These are phyloP conservation scores for Penstemon newberryi DNA, from an alignment of 257 asterid species.

Conservation along the genomic window DNA sequence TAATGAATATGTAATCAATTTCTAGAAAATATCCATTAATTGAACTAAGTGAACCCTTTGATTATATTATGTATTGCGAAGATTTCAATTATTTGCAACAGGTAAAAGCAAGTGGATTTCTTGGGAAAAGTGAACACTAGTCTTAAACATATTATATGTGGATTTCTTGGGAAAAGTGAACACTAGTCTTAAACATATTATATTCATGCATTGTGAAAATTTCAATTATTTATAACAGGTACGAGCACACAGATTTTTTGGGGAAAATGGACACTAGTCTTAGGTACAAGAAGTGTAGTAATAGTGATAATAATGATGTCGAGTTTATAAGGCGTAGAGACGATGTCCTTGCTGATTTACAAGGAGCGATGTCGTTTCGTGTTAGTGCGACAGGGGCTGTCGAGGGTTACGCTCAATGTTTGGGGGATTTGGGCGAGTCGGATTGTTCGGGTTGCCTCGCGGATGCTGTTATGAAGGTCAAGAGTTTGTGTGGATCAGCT, in stretches of 20 bases:
- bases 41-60: no score
- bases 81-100: no score
- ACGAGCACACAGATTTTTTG: slow-evolving; percentile 55
- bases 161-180: no score
- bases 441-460: slow-evolving; percentile 42
- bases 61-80: no score
- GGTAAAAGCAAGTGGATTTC: no score
- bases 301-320: slow-evolving; percentile 32
- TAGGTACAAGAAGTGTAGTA: slow-evolving; percentile 57
- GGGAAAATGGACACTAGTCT: slow-evolving; percentile 48
- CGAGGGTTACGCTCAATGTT: slow-evolving; percentile 56
- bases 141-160: no score
- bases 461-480: slow-evolving; percentile 42
- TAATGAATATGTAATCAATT: no score
- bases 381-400: slow-evolving; percentile 45
- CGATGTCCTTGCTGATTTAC: slow-evolving; percentile 47
- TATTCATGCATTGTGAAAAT: no score
- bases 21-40: no score
- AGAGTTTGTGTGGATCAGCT: slow-evolving; percentile 43
- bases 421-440: slow-evolving; percentile 42
- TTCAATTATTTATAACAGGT: slow-evolving; percentile 8
- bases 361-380: slow-evolving; percentile 47
- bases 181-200: no score
- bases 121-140: no score
- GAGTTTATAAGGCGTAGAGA: slow-evolving; percentile 66